Evolutionary conservation across 768 basidiomycete genomes (phyloP).

Genomic region (Mycena latifolia): DNA sequence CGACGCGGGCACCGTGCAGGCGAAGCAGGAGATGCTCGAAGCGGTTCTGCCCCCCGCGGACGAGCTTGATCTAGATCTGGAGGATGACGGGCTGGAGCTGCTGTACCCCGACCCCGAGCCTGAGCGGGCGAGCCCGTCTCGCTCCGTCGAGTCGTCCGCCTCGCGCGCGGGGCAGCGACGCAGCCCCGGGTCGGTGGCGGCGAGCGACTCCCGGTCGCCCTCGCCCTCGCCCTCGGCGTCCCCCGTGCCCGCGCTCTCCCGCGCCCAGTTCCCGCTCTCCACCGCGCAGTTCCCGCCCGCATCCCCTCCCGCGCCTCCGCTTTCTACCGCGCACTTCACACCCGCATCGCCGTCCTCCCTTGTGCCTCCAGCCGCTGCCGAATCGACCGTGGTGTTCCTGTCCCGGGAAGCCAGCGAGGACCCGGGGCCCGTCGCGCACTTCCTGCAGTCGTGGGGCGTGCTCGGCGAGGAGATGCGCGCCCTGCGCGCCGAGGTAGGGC

Average conservation of each 20-base stretch:
- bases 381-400: no score
- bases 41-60: background rate
- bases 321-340: no score
- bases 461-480: conserved; percentile 24
- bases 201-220: background rate
- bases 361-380: no score
- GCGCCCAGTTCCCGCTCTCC: conserved; percentile 31
- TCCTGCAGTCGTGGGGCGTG: conserved; percentile 17
- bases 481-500: conserved; percentile 18
- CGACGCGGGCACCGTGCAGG: background rate
- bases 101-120: conserved; percentile 18
- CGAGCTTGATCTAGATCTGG: background rate
- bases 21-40: background rate
- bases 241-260: conserved; percentile 12
- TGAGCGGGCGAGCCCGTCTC: background rate
- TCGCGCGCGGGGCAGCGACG: no score
- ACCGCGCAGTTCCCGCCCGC: no score
- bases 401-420: background rate
- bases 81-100: conserved; percentile 18
- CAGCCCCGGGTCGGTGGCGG: no score
- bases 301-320: no score
- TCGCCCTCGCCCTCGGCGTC: conserved; percentile 4
- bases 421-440: background rate
- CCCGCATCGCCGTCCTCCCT: no score
- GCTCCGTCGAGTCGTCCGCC: background rate